These are phyloP conservation scores for Umbelopsis sp. DNA, from an alignment of 371 early-diverging fungal genomes.

Conservation along the genomic window DNA sequence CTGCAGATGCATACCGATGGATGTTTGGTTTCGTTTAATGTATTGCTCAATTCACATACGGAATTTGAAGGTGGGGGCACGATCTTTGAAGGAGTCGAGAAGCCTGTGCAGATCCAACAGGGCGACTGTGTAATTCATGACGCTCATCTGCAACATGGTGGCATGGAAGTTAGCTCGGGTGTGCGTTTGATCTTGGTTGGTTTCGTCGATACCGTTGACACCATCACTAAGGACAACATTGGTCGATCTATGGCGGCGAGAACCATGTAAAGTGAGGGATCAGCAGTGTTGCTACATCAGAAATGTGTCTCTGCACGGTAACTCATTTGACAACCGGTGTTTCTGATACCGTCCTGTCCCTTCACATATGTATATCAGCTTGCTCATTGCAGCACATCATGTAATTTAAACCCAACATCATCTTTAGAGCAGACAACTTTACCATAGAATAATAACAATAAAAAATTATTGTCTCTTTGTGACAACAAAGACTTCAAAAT, in stretches of 20 bases:
- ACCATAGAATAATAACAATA: no score
- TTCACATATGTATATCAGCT: no score
- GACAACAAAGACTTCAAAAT: no score
- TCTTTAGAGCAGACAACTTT: no score
- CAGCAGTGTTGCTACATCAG: not conserved
- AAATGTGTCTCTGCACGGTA: no score
- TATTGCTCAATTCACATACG: constrained; percentile 50
- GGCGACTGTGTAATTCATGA: constrained; percentile 61
- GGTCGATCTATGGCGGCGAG: not conserved
- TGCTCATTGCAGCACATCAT: no score
- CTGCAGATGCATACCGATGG: constrained; percentile 62
- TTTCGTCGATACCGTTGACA: constrained; percentile 60
- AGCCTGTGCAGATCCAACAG: constrained; percentile 34
- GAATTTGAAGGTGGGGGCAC: constrained; percentile 71
- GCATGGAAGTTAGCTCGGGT: constrained; percentile 51
- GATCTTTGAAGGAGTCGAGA: constrained; percentile 40
- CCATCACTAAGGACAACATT: constrained; percentile 34
- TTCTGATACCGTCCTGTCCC: no score
- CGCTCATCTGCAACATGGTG: constrained; percentile 52
- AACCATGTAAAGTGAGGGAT: no score
- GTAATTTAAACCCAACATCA: no score
- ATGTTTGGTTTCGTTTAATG: constrained; percentile 59
- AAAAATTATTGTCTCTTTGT: no score
- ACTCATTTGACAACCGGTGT: no score
- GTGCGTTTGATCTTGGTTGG: constrained; percentile 55